A percentile compares a stretch with the other conserved stretches of the same genome.
These are phyloP conservation scores for Salix exigua DNA, from an alignment of 345 rosid genomes.

Conservation along the genomic window DNA sequence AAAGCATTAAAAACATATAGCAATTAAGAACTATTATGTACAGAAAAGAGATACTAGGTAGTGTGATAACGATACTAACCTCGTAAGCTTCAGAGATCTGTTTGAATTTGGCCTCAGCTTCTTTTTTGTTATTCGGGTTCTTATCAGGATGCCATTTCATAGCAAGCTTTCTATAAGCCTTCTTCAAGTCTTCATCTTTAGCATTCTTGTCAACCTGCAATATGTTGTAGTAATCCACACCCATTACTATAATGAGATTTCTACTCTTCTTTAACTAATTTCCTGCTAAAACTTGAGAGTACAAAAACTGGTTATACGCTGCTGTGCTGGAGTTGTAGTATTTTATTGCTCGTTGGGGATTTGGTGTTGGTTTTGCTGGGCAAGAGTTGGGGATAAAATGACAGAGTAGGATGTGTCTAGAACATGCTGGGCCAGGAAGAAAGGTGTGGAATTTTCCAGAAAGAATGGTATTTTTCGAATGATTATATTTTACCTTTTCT, in stretches of 20 bases:
- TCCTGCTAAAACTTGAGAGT: not conserved
- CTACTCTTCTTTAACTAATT: not conserved
- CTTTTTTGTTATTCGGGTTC: slow-evolving; percentile 74
- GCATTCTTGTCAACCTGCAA: slow-evolving; percentile 64
- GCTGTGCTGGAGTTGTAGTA: not conserved
- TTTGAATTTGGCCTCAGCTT: slow-evolving; percentile 85
- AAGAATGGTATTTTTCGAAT: not conserved
- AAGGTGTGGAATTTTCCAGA: slow-evolving; percentile 20
- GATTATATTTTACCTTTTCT: too few relatives aligned
- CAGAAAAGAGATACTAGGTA: not conserved
- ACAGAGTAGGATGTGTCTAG: slow-evolving; percentile 3
- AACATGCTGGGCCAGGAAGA: slow-evolving; percentile 8
- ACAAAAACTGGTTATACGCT: not conserved
- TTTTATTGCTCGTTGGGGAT: not conserved
- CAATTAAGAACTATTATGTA: not conserved
- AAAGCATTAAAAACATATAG: too few relatives aligned
- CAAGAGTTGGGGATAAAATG: not conserved
- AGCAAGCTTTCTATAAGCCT: slow-evolving; percentile 82
- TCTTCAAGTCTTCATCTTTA: slow-evolving; percentile 71
- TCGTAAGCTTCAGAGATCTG: slow-evolving; percentile 87
- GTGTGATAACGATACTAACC: slow-evolving; percentile 16
- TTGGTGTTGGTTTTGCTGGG: not conserved
- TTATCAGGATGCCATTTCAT: slow-evolving; percentile 96
- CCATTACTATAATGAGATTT: slow-evolving; percentile 20
- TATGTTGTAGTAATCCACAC: slow-evolving; percentile 54